These are phyloP conservation scores for Sphaerulina populicola DNA, from an alignment of 2,329 filamentous ascomycete genomes.

Conservation along the genomic window DNA sequence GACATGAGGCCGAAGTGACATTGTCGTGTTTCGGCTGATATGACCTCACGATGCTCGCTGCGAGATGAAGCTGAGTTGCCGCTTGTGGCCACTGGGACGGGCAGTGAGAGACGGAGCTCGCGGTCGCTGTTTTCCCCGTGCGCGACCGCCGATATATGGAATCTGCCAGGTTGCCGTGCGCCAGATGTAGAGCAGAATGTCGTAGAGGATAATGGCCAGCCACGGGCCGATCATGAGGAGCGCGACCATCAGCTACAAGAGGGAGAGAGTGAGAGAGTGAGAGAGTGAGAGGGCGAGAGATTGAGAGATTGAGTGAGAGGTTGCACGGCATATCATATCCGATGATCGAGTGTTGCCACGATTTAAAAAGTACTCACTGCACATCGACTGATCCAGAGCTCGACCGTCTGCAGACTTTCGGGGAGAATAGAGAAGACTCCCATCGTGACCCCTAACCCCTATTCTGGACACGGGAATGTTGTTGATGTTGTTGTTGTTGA, in stretches of 20 bases:
- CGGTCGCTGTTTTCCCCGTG: slow-evolving; percentile 51
- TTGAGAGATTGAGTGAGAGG: no score
- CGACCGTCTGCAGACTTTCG: slow-evolving; percentile 47
- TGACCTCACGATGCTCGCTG: slow-evolving; percentile 5
- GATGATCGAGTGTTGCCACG: background rate
- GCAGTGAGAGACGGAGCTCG: slow-evolving; percentile 55
- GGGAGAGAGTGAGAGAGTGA: no score
- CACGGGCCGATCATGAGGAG: slow-evolving; percentile 55
- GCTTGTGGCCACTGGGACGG: slow-evolving; percentile 44
- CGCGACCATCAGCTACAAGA: slow-evolving; percentile 57
- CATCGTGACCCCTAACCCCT: no score
- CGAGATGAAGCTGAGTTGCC: slow-evolving; percentile 38
- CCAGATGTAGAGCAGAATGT: slow-evolving; percentile 54
- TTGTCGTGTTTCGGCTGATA: background rate
- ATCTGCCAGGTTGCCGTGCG: slow-evolving; percentile 52
- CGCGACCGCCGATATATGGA: slow-evolving; percentile 53
- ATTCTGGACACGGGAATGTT: background rate
- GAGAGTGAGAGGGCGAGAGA: no score
- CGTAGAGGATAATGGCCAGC: slow-evolving; percentile 54
- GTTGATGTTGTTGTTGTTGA: slow-evolving; percentile 1
- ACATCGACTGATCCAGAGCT: slow-evolving; percentile 54
- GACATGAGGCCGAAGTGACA: background rate
- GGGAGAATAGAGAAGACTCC: slow-evolving; percentile 59
- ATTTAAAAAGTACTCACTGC: slow-evolving; percentile 50
- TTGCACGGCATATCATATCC: slow-evolving; percentile 13